Conservation (phyloP, 164 flowering plant genomes). For the Vitis riparia region DNA sequence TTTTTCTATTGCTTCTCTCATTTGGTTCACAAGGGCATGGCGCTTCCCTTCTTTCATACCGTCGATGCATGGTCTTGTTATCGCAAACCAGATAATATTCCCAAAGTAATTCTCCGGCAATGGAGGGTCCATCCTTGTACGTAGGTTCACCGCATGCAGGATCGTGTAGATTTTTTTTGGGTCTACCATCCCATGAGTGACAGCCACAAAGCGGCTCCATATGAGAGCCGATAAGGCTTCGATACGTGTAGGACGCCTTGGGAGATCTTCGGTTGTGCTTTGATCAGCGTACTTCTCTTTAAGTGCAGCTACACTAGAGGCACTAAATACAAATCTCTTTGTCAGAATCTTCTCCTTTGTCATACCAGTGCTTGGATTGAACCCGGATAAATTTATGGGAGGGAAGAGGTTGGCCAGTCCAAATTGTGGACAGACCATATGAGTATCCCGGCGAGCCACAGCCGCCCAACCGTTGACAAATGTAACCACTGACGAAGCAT, state of each 20-base stretch:
- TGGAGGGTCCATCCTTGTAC: conserved; percentile 18
- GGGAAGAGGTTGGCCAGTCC: conserved; percentile 30
- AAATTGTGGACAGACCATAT: conserved; percentile 16
- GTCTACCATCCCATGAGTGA: not conserved
- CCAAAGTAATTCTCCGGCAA: conserved; percentile 26
- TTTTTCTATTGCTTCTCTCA: conserved; percentile 7
- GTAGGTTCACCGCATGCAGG: conserved; percentile 19
- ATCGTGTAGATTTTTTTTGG: not conserved
- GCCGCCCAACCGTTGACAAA: conserved; percentile 41
- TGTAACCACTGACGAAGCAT: conserved; percentile 22
- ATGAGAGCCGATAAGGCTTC: conserved; percentile 24
- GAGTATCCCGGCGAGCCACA: conserved; percentile 8
- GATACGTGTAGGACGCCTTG: conserved; percentile 12
- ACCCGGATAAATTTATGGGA: conserved; percentile 15
- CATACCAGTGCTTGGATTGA: not conserved
- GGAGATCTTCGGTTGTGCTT: not conserved
- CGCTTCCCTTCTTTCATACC: not conserved
- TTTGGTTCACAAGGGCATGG: not conserved
- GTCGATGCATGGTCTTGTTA: not conserved
- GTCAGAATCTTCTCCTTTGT: conserved; percentile 15
- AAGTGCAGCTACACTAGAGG: conserved; percentile 16
- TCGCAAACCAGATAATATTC: conserved; percentile 4
- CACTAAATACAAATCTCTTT: conserved; percentile 22
- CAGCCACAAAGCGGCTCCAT: conserved; percentile 17
- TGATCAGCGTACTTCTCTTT: conserved; percentile 5